Base-by-base conservation (phyloP, 2,329 filamentous ascomycete genomes). In the Apiospora marii region DNA sequence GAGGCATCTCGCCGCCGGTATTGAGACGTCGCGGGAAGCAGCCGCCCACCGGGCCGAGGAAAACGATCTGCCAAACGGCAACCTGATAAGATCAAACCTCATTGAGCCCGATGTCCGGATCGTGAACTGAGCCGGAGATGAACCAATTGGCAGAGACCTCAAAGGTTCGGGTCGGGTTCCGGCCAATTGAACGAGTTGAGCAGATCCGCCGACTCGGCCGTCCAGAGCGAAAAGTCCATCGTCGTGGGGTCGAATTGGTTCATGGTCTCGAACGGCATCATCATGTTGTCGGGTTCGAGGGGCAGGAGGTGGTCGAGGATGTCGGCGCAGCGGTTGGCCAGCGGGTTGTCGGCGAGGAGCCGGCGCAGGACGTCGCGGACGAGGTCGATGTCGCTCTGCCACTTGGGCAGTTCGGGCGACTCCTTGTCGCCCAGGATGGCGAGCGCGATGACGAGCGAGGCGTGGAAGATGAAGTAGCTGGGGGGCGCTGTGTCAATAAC, bases 401-500 rank as follows among this genome's bases (percentile, higher is more conserved):
- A 81, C 14, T 70, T 61, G 3, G 77, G 69, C 12, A 78, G 58
- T 22, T 80, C 74, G 8, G 75, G 76, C 4, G 79, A 79, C 48
- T 77, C 76, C 4, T 74, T 34, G 53, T 80, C 78, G 14, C 78
- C 79, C 4, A 79, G 71, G 16, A 80, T 78, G 12, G 78, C 78
- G 41, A 81, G 75, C 6, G 76, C 75, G 16, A 78, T 76, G 67
- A 81, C 76, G 1, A 81, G 77, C 44, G 78, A 79, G 1, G 80
- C 79, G 70, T 81, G 80, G 67, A 81, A 81, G 5, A 81, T 74
- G 58, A 80, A 81, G 74, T 77, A 80, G n/a, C 78, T 79, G 34
- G 19, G 12, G 27, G 27, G 27, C 37, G 48, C 30, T 13, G 68
- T 22, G 43, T 58, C 68, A 70, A 48, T 51, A 12, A 3, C 30